Evolutionary conservation across 257 asterid genomes (phyloP).

Genomic region (Phtheirospermum japonicum): DNA sequence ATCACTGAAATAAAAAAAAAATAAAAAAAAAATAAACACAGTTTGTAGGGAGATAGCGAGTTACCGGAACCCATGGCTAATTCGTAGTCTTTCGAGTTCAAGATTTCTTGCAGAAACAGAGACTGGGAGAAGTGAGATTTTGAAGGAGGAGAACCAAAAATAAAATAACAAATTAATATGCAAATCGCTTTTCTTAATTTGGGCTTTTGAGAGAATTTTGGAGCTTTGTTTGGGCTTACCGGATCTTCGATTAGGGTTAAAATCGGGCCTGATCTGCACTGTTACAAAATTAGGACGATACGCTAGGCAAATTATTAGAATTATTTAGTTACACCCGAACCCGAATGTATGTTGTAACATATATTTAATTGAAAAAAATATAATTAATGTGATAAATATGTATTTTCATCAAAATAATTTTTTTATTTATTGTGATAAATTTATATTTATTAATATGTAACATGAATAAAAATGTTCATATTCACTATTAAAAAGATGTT

Average conservation of each 20-base stretch:
- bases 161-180: not conserved
- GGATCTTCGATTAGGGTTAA: not conserved
- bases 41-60: not conserved
- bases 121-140: not conserved
- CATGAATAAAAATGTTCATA: no score
- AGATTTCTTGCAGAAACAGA: slow-evolving; percentile 26
- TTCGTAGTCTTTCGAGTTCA: slow-evolving; percentile 15
- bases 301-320: no score
- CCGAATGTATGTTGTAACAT: no score
- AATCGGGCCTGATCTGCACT: not conserved
- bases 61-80: slow-evolving; percentile 71
- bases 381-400: no score
- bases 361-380: no score
- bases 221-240: slow-evolving; percentile 15
- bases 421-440: no score
- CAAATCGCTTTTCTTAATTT: not conserved
- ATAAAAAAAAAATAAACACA: not conserved
- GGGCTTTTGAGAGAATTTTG: slow-evolving; percentile 1
- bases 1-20: slow-evolving; percentile 17
- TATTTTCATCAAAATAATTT: no score
- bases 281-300: no score
- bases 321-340: no score
- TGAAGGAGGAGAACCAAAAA: not conserved
- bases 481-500: no score
- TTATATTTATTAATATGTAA: no score